Evolutionary conservation across 2,329 filamentous ascomycete genomes (phyloP).

Genomic region (Teratosphaeria pseudoeucalypti): DNA sequence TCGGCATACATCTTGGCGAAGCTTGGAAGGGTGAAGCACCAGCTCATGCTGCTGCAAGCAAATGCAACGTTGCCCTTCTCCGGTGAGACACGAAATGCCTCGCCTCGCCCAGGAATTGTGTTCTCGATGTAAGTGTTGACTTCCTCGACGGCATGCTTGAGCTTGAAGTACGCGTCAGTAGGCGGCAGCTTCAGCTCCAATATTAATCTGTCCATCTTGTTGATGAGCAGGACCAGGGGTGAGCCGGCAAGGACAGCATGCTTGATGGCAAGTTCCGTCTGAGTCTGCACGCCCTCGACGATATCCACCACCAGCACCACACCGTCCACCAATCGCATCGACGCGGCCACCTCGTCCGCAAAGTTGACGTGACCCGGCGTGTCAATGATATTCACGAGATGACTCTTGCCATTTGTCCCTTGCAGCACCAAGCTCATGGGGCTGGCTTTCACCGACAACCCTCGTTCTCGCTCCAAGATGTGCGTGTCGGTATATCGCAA

Average conservation of each 20-base stretch:
- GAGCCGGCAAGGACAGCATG: slow-evolving; percentile 85
- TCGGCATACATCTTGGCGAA: slow-evolving; percentile 96
- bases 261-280: slow-evolving; percentile 94
- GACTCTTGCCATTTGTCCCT: slow-evolving; percentile 83
- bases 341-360: slow-evolving; percentile 88
- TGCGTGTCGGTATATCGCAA: slow-evolving; percentile 92
- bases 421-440: slow-evolving; percentile 91
- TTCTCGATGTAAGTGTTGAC: slow-evolving; percentile 94
- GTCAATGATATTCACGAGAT: slow-evolving; percentile 88
- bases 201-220: slow-evolving; percentile 95
- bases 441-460: slow-evolving; percentile 81
- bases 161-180: slow-evolving; percentile 94
- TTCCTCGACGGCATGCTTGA: slow-evolving; percentile 97
- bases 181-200: slow-evolving; percentile 89
- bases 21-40: slow-evolving; percentile 90
- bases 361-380: slow-evolving; percentile 98
- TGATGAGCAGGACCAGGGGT: slow-evolving; percentile 80
- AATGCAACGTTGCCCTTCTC: slow-evolving; percentile 99
- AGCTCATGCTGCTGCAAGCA: slow-evolving; percentile 83
- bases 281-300: slow-evolving; percentile 96
- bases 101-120: slow-evolving; percentile 69
- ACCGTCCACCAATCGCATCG: slow-evolving; percentile 78
- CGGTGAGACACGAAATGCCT: slow-evolving; percentile 72
- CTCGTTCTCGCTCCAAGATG: slow-evolving; percentile 76
- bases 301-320: slow-evolving; percentile 91